Conservation (phyloP, 805 yeast genomes). For the Wickerhamomyces strasburgensis region DNA sequence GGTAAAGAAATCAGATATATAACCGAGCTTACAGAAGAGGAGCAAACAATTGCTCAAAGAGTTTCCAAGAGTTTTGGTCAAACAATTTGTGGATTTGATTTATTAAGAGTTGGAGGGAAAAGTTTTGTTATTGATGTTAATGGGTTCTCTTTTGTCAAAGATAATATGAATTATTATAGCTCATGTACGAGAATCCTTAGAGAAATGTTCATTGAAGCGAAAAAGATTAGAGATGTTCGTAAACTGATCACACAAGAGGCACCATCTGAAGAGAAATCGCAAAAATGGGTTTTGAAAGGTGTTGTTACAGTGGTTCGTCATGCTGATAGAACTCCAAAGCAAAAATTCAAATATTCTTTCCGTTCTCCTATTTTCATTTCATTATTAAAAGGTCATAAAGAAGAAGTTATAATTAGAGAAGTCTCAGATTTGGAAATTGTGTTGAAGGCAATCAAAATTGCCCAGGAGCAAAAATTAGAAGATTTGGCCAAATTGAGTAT, state of each 20-base stretch:
- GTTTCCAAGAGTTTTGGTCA: constrained; percentile 79
- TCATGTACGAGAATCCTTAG: constrained; percentile 73
- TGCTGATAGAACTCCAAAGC: constrained; percentile 98
- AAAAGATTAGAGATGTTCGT: constrained; percentile 39
- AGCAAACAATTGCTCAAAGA: constrained; percentile 71
- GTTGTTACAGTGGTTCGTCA: constrained; percentile 88
- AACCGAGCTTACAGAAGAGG: constrained; percentile 72
- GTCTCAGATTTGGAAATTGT: constrained; percentile 83
- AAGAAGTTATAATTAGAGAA: constrained; percentile 92
- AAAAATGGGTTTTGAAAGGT: constrained; percentile 96
- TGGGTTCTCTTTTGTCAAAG: constrained; percentile 97
- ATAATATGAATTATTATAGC: constrained; percentile 81
- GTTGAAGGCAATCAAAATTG: constrained; percentile 75
- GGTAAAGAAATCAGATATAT: constrained; percentile 94
- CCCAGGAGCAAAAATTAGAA: constrained; percentile 74
- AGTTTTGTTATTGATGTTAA: constrained; percentile 96
- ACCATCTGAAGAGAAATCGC: constrained; percentile 39
- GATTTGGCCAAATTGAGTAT: constrained; percentile 73
- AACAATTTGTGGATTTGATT: constrained; percentile 95
- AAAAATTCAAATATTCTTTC: constrained; percentile 93
- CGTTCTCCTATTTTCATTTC: constrained; percentile 82
- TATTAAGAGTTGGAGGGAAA: constrained; percentile 80
- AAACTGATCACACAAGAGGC: constrained; percentile 32
- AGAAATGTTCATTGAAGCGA: constrained; percentile 63
- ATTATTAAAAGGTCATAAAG: constrained; percentile 86